phyloP scores from a whole-genome alignment of 768 basidiomycete species.

The Crepidotus variabilis region DNA sequence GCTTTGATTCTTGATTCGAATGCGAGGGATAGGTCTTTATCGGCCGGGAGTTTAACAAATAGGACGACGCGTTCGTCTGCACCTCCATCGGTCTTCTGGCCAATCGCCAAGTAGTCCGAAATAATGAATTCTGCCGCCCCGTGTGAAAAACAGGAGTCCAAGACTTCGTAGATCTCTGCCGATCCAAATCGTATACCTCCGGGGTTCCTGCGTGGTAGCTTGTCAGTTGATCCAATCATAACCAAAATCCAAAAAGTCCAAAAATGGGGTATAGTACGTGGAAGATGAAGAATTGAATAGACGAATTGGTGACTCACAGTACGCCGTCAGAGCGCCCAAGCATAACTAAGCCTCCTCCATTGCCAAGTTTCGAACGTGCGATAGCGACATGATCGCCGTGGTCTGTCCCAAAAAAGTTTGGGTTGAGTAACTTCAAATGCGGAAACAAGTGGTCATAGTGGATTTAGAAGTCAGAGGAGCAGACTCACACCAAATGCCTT shows the following conservation, averaged over 20 bases:
- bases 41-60: conserved; percentile 63
- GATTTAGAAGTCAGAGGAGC: not conserved
- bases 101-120: conserved; percentile 67
- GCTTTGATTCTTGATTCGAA: conserved; percentile 55
- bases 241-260: conserved; percentile 5
- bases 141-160: conserved; percentile 58
- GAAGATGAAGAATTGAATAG: not conserved
- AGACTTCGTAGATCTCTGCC: conserved; percentile 76
- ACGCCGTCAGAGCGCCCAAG: conserved; percentile 82
- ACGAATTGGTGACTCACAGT: conserved; percentile 40
- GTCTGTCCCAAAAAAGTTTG: conserved; percentile 32
- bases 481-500: conserved; percentile 71
- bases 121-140: conserved; percentile 34
- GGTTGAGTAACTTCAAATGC: conserved; percentile 5
- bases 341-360: conserved; percentile 80
- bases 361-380: conserved; percentile 58
- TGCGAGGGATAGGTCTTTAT: conserved; percentile 42
- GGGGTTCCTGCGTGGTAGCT: conserved; percentile 50
- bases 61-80: conserved; percentile 74
- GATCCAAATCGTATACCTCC: conserved; percentile 83
- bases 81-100: conserved; percentile 61
- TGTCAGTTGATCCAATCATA: conserved; percentile 21
- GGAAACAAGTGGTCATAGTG: conserved; percentile 5
- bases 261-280: conserved; percentile 4
- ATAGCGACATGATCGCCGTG: conserved; percentile 75